phyloP scores from a whole-genome alignment of 164 flowering plant genomes.

The Paratinospora sagittata region DNA sequence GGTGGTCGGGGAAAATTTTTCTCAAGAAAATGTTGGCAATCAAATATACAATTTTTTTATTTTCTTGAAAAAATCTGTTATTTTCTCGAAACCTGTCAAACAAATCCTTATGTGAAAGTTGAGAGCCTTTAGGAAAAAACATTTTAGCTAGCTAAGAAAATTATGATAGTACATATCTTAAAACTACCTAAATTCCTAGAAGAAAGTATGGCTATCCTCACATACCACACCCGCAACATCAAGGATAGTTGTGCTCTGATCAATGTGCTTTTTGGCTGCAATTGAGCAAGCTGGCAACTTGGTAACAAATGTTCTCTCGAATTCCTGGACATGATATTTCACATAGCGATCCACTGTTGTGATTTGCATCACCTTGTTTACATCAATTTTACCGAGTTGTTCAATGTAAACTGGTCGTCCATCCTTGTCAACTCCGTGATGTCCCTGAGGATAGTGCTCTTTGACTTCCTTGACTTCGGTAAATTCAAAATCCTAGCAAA shows the following conservation, averaged over 20 bases:
- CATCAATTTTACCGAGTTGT: conserved; percentile 66
- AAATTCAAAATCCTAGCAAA: conserved; percentile 70
- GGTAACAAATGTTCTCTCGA: conserved; percentile 66
- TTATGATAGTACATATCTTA: not conserved
- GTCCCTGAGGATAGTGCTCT: conserved; percentile 84
- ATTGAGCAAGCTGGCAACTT: conserved; percentile 92
- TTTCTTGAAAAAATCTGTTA: no score
- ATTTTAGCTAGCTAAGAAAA: no score
- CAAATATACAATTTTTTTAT: no score
- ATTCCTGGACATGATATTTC: conserved; percentile 82
- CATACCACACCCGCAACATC: conserved; percentile 99
- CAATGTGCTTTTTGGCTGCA: conserved; percentile 77
- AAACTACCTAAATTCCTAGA: not conserved
- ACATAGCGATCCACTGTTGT: conserved; percentile 83
- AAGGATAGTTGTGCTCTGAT: conserved; percentile 87
- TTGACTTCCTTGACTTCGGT: conserved; percentile 65
- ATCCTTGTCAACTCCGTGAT: conserved; percentile 93
- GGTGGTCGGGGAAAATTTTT: no score
- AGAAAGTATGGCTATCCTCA: not conserved
- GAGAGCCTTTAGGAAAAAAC: no score
- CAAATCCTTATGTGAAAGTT: no score
- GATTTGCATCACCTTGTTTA: conserved; percentile 74
- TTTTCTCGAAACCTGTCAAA: no score
- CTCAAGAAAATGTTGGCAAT: no score
- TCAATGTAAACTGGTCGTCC: conserved; percentile 92